A percentile compares a stretch with the other conserved stretches of the same genome.
Conservation (phyloP, 257 asterid genomes). For the Coffea canephora region DNA sequence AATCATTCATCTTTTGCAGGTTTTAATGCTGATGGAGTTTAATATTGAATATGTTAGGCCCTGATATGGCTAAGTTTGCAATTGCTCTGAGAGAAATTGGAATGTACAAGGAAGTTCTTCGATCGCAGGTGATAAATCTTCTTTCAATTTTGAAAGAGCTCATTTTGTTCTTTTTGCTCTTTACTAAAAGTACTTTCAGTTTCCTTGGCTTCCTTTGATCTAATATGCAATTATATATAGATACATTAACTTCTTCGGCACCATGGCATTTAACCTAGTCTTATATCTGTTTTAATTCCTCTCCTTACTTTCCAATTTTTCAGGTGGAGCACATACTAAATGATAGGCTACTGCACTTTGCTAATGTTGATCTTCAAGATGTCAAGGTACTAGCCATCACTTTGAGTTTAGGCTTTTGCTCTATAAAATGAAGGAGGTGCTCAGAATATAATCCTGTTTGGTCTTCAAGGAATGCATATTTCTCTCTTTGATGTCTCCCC, state of each 20-base stretch:
- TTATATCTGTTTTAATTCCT: not conserved
- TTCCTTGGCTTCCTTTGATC: not conserved
- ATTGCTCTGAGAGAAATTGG: conserved; percentile 86
- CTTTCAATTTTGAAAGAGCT: conserved; percentile 4
- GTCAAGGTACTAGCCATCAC: conserved; percentile 65
- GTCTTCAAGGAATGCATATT: not conserved
- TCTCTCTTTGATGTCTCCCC: not conserved
- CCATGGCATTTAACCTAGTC: not conserved
- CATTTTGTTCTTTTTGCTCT: not conserved
- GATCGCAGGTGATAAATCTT: conserved; percentile 60
- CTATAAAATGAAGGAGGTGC: not conserved
- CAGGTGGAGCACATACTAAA: conserved; percentile 73
- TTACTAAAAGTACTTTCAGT: not conserved
- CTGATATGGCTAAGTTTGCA: conserved; percentile 90
- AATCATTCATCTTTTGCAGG: not conserved
- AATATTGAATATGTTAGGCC: conserved; percentile 49
- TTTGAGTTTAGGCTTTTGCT: conserved; percentile 2
- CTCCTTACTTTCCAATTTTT: not conserved
- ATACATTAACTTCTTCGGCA: not conserved
- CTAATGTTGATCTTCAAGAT: conserved; percentile 77
- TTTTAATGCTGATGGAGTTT: conserved; percentile 25
- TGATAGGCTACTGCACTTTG: conserved; percentile 64
- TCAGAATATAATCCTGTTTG: not conserved
- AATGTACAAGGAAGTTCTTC: conserved; percentile 91
- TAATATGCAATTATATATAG: not conserved